A percentile compares a stretch with the other conserved stretches of the same genome.
phyloP scores from a whole-genome alignment of 2,329 filamentous ascomycete genomes.

The Trichoderma simmonsii region DNA sequence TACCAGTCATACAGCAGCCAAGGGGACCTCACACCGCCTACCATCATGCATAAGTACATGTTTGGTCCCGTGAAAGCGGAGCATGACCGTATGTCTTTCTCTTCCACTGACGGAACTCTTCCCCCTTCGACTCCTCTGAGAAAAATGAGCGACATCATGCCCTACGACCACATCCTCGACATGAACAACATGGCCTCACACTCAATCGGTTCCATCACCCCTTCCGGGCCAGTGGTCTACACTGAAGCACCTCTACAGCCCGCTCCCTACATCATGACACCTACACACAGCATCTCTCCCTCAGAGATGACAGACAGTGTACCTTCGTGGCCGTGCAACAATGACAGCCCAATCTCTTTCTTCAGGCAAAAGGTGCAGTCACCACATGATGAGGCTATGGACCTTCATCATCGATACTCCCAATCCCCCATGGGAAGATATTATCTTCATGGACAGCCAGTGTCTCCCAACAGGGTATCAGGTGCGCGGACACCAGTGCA shows the following conservation, averaged over 20 bases:
- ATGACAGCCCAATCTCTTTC: constrained; percentile 41
- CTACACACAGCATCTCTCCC: constrained; percentile 38
- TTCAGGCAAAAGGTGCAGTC: constrained; percentile 35
- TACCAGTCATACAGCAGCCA: constrained; percentile 28
- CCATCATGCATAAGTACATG: constrained; percentile 35
- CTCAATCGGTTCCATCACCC: constrained; percentile 38
- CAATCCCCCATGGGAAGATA: constrained; percentile 34
- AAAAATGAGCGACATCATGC: constrained; percentile 34
- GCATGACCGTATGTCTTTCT: constrained; percentile 33
- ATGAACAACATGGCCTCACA: constrained; percentile 33
- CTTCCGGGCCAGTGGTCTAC: constrained; percentile 37
- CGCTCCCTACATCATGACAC: constrained; percentile 39
- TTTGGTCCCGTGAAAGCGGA: constrained; percentile 36
- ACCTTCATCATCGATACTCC: constrained; percentile 38
- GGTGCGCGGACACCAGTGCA: constrained; percentile 38
- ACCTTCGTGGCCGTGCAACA: constrained; percentile 40
- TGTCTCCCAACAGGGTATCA: constrained; percentile 33
- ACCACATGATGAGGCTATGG: constrained; percentile 29
- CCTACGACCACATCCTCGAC: constrained; percentile 40
- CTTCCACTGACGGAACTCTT: constrained; percentile 27
- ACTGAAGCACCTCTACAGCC: constrained; percentile 32
- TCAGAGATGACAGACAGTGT: constrained; percentile 38
- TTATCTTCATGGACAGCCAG: constrained; percentile 31
- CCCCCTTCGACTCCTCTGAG: constrained; percentile 38
- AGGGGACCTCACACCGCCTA: constrained; percentile 37